Evolutionary conservation across 306 rosid genomes (phyloP).

Genomic region (Chamaecrista fasciculata): DNA sequence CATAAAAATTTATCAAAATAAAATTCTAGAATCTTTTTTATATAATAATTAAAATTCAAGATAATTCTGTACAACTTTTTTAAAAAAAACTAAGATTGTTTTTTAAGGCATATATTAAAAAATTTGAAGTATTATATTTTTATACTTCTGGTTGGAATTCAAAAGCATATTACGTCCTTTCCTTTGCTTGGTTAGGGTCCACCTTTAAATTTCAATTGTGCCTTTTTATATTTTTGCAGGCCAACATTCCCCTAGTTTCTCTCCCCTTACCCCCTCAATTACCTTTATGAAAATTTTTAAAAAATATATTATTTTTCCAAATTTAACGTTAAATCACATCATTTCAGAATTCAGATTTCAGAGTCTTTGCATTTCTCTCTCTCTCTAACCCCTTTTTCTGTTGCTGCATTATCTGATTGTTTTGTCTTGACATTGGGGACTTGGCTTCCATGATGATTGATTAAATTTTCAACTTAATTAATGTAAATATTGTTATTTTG

Average conservation of each 20-base stretch:
- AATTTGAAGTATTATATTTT: too few species aligned
- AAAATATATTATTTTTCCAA: too few species aligned
- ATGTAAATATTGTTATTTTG: too few species aligned
- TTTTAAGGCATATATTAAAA: too few species aligned
- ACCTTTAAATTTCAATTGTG: not conserved
- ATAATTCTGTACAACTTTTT: too few species aligned
- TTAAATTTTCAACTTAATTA: too few species aligned
- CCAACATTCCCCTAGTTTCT: not conserved
- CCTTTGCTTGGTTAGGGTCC: not conserved
- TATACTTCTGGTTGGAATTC: not conserved
- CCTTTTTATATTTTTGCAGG: not conserved
- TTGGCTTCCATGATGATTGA: not conserved
- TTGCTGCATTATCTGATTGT: too few species aligned
- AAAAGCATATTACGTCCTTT: not conserved
- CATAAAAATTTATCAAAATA: too few species aligned
- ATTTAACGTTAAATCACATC: constrained; percentile 56
- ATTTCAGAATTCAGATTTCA: constrained; percentile 39
- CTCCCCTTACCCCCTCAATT: not conserved
- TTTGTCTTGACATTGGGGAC: constrained; percentile 33
- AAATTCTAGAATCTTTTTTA: too few species aligned
- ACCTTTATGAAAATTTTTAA: too few species aligned
- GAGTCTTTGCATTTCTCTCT: not conserved
- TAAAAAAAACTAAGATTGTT: too few species aligned
- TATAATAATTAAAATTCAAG: too few species aligned
- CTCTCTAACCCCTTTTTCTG: constrained; percentile 16